Percentiles rank a stretch among this genome's conserved stretches.
Conservation (phyloP, 2,329 filamentous ascomycete genomes). For the Trichophyton benhamiae region DNA sequence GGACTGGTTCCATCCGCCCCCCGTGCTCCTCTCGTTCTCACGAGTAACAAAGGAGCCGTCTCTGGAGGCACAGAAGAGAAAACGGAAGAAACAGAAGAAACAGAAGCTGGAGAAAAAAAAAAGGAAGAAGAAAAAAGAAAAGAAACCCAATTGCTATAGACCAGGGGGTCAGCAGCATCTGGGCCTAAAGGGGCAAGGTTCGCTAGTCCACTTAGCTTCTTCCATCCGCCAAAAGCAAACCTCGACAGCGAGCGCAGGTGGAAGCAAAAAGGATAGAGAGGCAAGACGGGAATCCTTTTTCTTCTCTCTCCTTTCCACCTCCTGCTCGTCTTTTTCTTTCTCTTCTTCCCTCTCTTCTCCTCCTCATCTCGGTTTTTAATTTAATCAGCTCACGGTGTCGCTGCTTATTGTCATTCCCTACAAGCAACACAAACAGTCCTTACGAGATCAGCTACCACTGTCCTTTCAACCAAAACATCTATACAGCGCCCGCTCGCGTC, state of each 20-base stretch:
- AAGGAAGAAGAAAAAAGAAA: neutral
- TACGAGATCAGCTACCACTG: neutral
- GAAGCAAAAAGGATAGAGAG: neutral
- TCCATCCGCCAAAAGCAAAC: neutral
- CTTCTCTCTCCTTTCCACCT: constrained; percentile 3
- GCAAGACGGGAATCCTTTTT: neutral
- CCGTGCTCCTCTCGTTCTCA: neutral
- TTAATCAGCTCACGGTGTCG: neutral
- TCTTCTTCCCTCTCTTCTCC: neutral
- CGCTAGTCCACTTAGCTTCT: neutral
- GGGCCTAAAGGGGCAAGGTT: neutral
- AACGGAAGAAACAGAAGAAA: neutral
- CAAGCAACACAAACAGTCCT: constrained; percentile 4
- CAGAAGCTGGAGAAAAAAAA: neutral
- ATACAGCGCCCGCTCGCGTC: neutral
- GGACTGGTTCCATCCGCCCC: neutral
- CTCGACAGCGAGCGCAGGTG: neutral
- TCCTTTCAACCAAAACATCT: neutral
- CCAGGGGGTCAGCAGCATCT: neutral
- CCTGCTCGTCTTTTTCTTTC: constrained; percentile 2
- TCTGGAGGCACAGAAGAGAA: neutral
- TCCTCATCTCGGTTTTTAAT: neutral
- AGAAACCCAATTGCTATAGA: neutral
- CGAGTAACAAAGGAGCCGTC: neutral
- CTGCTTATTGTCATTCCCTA: neutral